Evolutionary conservation across 2,329 filamentous ascomycete genomes (phyloP).

Genomic region (Plectosphaerella sp.): DNA sequence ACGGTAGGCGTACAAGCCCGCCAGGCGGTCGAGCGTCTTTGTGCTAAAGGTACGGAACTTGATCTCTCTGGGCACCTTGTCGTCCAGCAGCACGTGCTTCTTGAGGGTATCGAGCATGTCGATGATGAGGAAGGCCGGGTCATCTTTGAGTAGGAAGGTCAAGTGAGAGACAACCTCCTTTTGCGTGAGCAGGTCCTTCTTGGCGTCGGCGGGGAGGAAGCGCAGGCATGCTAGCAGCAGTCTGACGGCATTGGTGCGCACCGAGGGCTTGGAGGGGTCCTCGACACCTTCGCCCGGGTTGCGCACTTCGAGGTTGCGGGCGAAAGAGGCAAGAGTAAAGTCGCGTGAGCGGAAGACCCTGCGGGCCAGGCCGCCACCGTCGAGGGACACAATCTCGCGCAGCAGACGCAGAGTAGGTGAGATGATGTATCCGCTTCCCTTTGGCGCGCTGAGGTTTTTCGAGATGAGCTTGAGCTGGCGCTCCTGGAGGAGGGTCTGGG

Average conservation of each 20-base stretch:
- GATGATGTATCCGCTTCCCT: constrained; percentile 81
- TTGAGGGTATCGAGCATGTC: constrained; percentile 72
- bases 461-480: constrained; percentile 77
- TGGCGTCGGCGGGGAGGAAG: constrained; percentile 71
- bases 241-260: constrained; percentile 77
- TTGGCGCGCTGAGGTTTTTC: constrained; percentile 72
- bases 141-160: constrained; percentile 72
- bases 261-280: constrained; percentile 66
- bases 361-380: constrained; percentile 76
- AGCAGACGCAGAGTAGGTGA: constrained; percentile 83
- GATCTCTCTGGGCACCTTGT: constrained; percentile 63
- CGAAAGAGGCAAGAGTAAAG: constrained; percentile 74
- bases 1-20: constrained; percentile 64
- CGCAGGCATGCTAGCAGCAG: constrained; percentile 77
- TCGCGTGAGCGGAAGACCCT: constrained; percentile 74
- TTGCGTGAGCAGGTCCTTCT: constrained; percentile 75
- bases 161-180: constrained; percentile 79
- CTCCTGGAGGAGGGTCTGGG: constrained; percentile 76
- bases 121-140: constrained; percentile 68
- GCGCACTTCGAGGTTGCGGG: constrained; percentile 74
- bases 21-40: constrained; percentile 66
- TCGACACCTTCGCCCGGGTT: constrained; percentile 53
- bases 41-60: constrained; percentile 77
- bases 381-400: constrained; percentile 78
- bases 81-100: constrained; percentile 68